phyloP scores from a whole-genome alignment of 192 early-diverging fungal genomes.

The Funneliformis geosporum region DNA sequence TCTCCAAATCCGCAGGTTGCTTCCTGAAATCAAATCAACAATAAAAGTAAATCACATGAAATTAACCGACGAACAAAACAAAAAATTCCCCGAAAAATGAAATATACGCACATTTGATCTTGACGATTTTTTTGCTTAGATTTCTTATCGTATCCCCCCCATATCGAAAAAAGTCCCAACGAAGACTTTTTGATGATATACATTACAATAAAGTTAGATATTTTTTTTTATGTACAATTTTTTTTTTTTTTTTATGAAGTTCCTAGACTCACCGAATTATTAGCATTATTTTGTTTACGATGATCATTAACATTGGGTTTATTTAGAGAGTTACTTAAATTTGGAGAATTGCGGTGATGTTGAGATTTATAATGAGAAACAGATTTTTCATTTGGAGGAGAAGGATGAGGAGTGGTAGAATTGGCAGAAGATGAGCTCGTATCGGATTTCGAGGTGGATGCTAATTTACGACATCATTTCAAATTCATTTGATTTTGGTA shows the following conservation, averaged over 20 bases:
- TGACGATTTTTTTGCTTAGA: background rate
- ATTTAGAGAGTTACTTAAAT: background rate
- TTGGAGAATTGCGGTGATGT: background rate
- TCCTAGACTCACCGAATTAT: background rate
- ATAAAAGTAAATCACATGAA: too few relatives aligned
- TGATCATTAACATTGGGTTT: background rate
- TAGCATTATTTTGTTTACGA: background rate
- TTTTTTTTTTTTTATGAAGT: background rate
- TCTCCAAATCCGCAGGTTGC: background rate
- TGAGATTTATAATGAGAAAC: background rate
- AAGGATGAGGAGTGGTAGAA: background rate
- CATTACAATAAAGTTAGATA: background rate
- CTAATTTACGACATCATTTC: constrained; percentile 2
- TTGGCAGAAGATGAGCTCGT: constrained; percentile 20
- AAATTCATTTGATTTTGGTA: background rate
- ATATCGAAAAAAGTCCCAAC: constrained; percentile 15
- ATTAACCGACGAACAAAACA: too few relatives aligned
- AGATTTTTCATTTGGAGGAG: background rate
- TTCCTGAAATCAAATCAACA: background rate
- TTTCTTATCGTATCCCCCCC: constrained; percentile 19
- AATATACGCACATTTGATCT: background rate
- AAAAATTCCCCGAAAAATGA: background rate
- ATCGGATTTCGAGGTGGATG: constrained; percentile 15
- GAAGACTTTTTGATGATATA: background rate
- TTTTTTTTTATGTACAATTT: background rate